Evolutionary conservation across 768 basidiomycete species (phyloP).

Genomic region (Lentinula guzmanii): DNA sequence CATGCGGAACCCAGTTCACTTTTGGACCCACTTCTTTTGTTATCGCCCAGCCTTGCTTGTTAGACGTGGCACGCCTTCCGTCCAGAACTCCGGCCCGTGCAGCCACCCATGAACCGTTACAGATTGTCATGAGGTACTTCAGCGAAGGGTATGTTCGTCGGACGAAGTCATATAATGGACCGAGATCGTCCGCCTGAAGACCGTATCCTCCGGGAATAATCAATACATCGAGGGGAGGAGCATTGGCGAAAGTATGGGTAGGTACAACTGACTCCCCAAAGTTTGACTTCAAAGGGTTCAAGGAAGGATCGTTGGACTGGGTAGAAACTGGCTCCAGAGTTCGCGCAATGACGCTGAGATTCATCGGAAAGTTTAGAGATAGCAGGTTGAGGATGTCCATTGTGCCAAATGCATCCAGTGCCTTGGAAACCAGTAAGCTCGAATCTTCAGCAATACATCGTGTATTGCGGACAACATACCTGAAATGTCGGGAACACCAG

Average conservation of each 20-base stretch:
- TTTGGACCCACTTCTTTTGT: conserved; percentile 19
- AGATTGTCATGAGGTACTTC: conserved; percentile 36
- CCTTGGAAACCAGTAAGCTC: conserved; percentile 15
- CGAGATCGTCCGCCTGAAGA: conserved; percentile 17
- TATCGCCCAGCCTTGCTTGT: conserved; percentile 28
- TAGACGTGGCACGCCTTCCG: conserved; percentile 36
- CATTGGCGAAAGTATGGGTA: conserved; percentile 31
- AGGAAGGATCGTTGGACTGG: conserved; percentile 5
- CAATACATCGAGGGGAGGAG: conserved; percentile 31
- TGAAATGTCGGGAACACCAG: conserved; percentile 17
- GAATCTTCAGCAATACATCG: neutral
- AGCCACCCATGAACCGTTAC: conserved; percentile 33
- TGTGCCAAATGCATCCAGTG: conserved; percentile 29
- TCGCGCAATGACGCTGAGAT: conserved; percentile 24
- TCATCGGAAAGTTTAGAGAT: conserved; percentile 11
- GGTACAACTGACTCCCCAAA: conserved; percentile 30
- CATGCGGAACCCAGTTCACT: conserved; percentile 37
- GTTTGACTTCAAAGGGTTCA: conserved; percentile 13
- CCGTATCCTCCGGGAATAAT: conserved; percentile 26
- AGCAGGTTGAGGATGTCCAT: conserved; percentile 26
- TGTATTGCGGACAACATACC: neutral
- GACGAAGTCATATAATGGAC: conserved; percentile 24
- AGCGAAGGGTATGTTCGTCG: conserved; percentile 25
- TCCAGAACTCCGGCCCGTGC: conserved; percentile 36
- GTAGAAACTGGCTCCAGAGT: conserved; percentile 30